Evolutionary conservation across 371 early-diverging fungal genomes (phyloP).

Genomic region (Fennellomyces sp.): DNA sequence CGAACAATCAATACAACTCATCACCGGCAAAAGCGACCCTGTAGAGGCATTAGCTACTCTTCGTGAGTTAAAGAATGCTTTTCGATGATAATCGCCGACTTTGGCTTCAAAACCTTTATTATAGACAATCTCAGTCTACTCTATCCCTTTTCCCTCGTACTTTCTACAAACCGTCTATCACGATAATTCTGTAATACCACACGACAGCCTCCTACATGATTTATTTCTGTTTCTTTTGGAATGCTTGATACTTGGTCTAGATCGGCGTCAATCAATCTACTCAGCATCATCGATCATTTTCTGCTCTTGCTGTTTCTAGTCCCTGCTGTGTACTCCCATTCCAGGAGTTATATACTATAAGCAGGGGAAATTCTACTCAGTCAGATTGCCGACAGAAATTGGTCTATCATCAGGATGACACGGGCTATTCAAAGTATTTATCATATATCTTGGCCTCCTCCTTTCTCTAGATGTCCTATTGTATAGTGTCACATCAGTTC

Average conservation of each 20-base stretch:
- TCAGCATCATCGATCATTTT: conserved; percentile 6
- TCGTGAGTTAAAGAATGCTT: conserved; percentile 65
- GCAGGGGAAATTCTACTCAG: not conserved
- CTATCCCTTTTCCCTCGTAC: not conserved
- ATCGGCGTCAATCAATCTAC: not conserved
- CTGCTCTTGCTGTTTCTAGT: not conserved
- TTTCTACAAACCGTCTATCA: not conserved
- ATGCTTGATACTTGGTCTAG: not conserved
- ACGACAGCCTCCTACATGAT: not conserved
- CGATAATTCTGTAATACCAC: not conserved
- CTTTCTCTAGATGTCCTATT: no score
- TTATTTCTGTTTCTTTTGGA: not conserved
- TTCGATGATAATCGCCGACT: not conserved
- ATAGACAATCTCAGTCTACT: not conserved
- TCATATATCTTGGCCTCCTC: not conserved
- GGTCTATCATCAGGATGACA: not conserved
- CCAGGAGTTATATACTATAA: no score
- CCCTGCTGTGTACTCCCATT: no score
- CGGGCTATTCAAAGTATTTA: not conserved
- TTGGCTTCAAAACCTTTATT: not conserved
- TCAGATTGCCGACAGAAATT: not conserved
- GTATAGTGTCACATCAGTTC: not conserved
- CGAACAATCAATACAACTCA: conserved; percentile 65
- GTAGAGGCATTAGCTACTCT: conserved; percentile 78
- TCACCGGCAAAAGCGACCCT: conserved; percentile 65